A percentile compares a stretch with the other conserved stretches of the same genome.
phyloP scores from a whole-genome alignment of 176 grass and related monocot species.

The Bothriochloa decipiens region DNA sequence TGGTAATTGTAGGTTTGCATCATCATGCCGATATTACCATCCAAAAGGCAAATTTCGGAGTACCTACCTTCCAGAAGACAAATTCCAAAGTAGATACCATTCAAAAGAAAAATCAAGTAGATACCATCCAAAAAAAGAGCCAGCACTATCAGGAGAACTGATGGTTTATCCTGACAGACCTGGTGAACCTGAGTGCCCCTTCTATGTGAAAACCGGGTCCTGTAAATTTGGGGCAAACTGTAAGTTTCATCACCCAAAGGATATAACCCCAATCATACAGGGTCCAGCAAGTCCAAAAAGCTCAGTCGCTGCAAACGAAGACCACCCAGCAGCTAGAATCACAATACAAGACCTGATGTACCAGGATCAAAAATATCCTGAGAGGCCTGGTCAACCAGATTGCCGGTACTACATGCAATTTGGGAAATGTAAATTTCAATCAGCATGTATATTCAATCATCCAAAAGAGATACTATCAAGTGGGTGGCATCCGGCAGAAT shows the following conservation, averaged over 20 bases:
- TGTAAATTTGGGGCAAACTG: constrained; percentile 55
- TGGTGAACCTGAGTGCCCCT: constrained; percentile 50
- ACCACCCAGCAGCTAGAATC: constrained; percentile 1
- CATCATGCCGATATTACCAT: constrained; percentile 37
- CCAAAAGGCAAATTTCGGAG: not conserved
- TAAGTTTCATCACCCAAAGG: constrained; percentile 62
- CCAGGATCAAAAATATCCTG: constrained; percentile 40
- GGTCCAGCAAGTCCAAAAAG: constrained; percentile 24
- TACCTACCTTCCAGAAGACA: constrained; percentile 2
- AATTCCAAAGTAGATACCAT: not conserved
- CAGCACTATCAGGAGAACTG: constrained; percentile 9
- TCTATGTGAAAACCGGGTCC: constrained; percentile 52
- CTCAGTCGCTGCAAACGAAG: constrained; percentile 21
- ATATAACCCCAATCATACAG: constrained; percentile 1
- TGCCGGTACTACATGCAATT: constrained; percentile 55
- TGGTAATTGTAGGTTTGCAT: constrained; percentile 50
- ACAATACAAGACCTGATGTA: constrained; percentile 26
- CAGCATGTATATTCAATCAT: constrained; percentile 55
- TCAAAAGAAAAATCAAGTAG: not conserved
- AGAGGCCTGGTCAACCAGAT: constrained; percentile 53
- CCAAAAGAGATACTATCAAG: constrained; percentile 46
- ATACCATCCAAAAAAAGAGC: not conserved
- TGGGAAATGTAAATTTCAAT: constrained; percentile 54
- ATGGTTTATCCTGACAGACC: constrained; percentile 49
- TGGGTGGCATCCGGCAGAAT: constrained; percentile 41